phyloP scores from a whole-genome alignment of 371 early-diverging fungal species.

The Mortierella polycephala region DNA sequence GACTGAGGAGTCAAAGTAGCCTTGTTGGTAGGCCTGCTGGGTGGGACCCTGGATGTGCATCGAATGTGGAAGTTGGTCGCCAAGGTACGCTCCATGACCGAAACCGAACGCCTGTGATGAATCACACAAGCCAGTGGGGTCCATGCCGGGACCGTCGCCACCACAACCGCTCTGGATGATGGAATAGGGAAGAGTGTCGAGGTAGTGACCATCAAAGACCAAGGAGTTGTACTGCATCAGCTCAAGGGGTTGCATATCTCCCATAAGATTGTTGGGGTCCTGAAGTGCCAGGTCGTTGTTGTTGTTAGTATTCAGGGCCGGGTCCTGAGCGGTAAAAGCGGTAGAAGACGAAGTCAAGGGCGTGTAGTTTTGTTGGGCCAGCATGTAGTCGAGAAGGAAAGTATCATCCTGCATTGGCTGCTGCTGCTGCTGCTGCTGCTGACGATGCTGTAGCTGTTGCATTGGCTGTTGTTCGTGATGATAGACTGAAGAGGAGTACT shows the following conservation, averaged over 20 bases:
- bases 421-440: conserved; percentile 13
- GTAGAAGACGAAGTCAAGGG: conserved; percentile 17
- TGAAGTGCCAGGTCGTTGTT: conserved; percentile 16
- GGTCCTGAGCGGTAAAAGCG: conserved; percentile 7
- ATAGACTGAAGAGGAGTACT: conserved; percentile 19
- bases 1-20: conserved; percentile 21
- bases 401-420: conserved; percentile 19
- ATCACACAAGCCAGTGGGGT: conserved; percentile 30
- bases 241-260: conserved; percentile 35
- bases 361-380: conserved; percentile 29
- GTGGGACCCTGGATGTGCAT: conserved; percentile 15
- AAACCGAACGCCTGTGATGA: conserved; percentile 28
- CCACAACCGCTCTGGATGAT: conserved; percentile 34
- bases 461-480: conserved; percentile 14
- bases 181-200: conserved; percentile 27
- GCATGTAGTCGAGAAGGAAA: conserved; percentile 24
- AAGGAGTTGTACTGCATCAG: conserved; percentile 47
- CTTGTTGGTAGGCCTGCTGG: conserved; percentile 27
- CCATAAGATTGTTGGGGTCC: conserved; percentile 26
- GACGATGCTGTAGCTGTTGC: conserved; percentile 10
- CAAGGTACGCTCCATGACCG: conserved; percentile 17
- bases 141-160: conserved; percentile 28
- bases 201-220: conserved; percentile 26
- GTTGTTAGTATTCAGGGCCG: conserved; percentile 11
- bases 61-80: conserved; percentile 20